Conservation (phyloP, 108 stramenopile genomes). For the Fistulifera solaris region DNA sequence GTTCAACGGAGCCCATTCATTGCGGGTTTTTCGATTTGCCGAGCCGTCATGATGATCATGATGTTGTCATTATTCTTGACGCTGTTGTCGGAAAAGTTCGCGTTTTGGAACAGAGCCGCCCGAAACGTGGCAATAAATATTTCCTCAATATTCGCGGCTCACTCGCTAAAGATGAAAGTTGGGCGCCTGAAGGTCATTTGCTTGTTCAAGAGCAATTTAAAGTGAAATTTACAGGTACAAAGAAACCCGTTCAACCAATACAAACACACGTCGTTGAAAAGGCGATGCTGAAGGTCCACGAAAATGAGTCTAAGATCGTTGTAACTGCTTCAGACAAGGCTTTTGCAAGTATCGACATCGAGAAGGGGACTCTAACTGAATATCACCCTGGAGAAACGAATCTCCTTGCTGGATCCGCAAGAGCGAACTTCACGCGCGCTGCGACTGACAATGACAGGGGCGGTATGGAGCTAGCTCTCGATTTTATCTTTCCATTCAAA, state of each 20-base stretch:
- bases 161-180: constrained; percentile 11
- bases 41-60: neutral
- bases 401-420: neutral
- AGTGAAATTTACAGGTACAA: constrained; percentile 4
- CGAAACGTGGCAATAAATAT: constrained; percentile 9
- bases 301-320: neutral
- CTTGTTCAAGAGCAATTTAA: constrained; percentile 37
- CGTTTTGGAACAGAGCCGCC: constrained; percentile 1
- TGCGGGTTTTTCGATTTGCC: constrained; percentile 8
- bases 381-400: neutral
- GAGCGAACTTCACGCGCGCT: constrained; percentile 25
- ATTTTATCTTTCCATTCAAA: constrained; percentile 9
- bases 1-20: constrained; percentile 8
- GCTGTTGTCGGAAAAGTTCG: neutral
- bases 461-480: constrained; percentile 35
- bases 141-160: constrained; percentile 25
- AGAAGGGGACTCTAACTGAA: neutral
- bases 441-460: constrained; percentile 83
- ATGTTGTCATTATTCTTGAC: constrained; percentile 3
- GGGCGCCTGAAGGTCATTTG: constrained; percentile 36
- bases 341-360: constrained; percentile 1
- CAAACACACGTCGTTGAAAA: too few species aligned
- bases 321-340: neutral
- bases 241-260: too few species aligned
- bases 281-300: too few species aligned